Percentiles rank a stretch among this genome's conserved stretches.
Conservation (phyloP, 2,329 filamentous ascomycete genomes). For the Tolypocladium sp. region DNA sequence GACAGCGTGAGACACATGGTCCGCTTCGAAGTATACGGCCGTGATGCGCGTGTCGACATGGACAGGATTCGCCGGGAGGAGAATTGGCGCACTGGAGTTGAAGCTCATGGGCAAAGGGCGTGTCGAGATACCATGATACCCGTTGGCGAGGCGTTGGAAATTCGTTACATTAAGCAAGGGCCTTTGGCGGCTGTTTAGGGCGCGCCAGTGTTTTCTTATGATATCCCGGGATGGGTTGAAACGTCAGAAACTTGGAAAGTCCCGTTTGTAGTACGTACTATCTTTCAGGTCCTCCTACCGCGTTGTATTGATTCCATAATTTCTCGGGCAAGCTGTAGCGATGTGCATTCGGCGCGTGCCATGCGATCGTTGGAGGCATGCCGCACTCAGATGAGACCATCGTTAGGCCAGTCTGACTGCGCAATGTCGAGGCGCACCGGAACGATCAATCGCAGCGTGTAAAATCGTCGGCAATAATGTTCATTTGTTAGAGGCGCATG, state of each 20-base stretch:
- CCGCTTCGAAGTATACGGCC: not conserved
- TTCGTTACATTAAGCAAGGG: constrained; percentile 2
- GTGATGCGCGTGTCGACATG: not conserved
- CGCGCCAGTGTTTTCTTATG: not conserved
- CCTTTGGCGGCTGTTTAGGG: not conserved
- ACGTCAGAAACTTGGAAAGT: not conserved
- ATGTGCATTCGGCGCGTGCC: too few relatives aligned
- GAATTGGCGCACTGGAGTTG: not conserved
- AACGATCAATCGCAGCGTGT: not conserved
- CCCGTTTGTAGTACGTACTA: not conserved
- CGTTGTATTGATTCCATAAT: not conserved
- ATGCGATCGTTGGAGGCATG: not conserved
- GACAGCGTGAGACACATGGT: not conserved
- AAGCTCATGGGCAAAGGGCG: constrained; percentile 3
- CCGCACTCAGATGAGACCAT: not conserved
- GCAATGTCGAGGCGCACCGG: not conserved
- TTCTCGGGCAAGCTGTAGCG: not conserved
- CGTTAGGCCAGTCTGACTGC: not conserved
- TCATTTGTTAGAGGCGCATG: not conserved
- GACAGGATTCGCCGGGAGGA: not conserved
- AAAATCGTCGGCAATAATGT: not conserved
- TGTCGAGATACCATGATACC: constrained; percentile 12
- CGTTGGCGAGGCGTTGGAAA: constrained; percentile 11
- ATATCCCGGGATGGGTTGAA: not conserved
- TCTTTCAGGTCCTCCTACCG: not conserved